Evolutionary conservation across 2,329 filamentous ascomycete genomes (phyloP).

Genomic region (Coniochaeta sp.): DNA sequence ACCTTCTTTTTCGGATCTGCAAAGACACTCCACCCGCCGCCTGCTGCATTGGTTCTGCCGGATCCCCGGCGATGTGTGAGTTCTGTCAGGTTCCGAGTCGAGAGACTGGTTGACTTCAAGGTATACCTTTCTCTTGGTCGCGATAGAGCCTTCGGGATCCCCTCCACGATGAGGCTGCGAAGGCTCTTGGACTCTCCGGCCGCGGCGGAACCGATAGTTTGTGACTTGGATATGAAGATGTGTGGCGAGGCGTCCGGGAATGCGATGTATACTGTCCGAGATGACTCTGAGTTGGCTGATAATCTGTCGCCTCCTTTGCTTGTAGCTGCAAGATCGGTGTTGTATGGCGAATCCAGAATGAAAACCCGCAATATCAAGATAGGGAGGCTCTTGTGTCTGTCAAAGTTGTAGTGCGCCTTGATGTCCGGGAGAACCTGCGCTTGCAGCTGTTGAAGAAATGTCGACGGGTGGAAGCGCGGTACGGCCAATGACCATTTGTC

Average conservation of each 20-base stretch:
- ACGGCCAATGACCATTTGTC: constrained; percentile 41
- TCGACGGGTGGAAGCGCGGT: constrained; percentile 72
- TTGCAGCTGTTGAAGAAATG: constrained; percentile 71
- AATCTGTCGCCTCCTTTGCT: not conserved
- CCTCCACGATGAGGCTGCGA: constrained; percentile 64
- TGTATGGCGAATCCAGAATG: constrained; percentile 75
- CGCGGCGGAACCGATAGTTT: constrained; percentile 24
- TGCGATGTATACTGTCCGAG: constrained; percentile 68
- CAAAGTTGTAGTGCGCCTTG: constrained; percentile 77
- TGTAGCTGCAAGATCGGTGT: constrained; percentile 37
- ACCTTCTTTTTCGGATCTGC: constrained; percentile 50
- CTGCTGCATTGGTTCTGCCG: constrained; percentile 61
- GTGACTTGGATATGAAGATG: constrained; percentile 57
- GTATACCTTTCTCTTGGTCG: constrained; percentile 64
- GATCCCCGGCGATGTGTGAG: constrained; percentile 63
- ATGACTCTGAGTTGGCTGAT: constrained; percentile 48
- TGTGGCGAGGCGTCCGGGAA: constrained; percentile 76
- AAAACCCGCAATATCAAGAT: constrained; percentile 72
- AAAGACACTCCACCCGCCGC: constrained; percentile 75
- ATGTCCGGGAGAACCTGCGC: constrained; percentile 67
- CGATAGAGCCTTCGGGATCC: constrained; percentile 76
- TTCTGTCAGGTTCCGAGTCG: constrained; percentile 63
- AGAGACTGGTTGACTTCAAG: constrained; percentile 59
- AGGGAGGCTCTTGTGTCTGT: constrained; percentile 60
- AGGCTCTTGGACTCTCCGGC: constrained; percentile 53